Conservation (phyloP, 192 early-diverging fungal genomes). For the Lunasporangiospora selenospora region DNA sequence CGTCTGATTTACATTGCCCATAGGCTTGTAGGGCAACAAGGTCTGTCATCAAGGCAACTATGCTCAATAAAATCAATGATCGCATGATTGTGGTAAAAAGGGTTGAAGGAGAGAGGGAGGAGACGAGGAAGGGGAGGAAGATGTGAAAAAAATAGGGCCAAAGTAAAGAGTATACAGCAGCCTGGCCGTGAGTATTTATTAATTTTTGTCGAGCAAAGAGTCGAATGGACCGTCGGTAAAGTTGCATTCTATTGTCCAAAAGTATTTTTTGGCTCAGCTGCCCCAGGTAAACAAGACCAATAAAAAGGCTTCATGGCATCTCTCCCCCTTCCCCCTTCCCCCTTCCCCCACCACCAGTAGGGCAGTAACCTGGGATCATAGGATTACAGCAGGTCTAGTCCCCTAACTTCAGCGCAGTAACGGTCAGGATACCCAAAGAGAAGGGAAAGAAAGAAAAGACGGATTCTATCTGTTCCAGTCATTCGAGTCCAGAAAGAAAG, state of each 20-base stretch:
- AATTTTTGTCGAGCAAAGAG: background rate
- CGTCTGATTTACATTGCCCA: conserved; percentile 1
- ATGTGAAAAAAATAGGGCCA: background rate
- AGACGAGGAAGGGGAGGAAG: background rate
- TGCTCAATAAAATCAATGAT: background rate
- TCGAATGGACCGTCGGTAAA: background rate
- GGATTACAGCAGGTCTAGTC: too few relatives aligned
- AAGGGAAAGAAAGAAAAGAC: background rate
- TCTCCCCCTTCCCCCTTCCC: background rate
- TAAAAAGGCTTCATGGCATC: too few relatives aligned
- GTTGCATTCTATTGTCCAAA: too few relatives aligned
- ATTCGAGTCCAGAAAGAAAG: background rate
- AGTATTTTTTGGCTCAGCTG: too few relatives aligned
- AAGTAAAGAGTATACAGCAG: background rate
- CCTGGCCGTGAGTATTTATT: background rate
- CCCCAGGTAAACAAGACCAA: too few relatives aligned
- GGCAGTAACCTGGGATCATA: background rate
- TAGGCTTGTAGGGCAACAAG: background rate
- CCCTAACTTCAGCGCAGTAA: too few relatives aligned
- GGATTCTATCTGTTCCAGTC: background rate
- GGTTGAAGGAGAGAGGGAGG: background rate
- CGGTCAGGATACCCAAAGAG: background rate
- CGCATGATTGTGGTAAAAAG: too few relatives aligned
- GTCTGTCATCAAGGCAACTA: background rate
- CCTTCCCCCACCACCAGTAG: background rate